Base-by-base conservation (phyloP, 768 basidiomycete species). In the Lactifluus echinatus region DNA sequence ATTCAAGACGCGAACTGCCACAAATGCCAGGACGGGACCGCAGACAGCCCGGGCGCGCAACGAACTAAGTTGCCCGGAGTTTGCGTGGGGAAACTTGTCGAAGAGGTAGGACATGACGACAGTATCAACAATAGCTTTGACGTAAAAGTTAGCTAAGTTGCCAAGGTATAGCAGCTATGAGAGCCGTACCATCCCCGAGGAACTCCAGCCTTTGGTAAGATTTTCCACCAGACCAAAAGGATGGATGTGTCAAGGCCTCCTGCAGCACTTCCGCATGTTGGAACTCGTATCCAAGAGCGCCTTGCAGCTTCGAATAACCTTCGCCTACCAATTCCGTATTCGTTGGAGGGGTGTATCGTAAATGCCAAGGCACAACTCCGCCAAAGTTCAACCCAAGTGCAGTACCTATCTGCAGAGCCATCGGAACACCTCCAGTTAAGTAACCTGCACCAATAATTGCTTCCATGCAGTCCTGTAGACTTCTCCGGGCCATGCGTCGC, bases 171-270 rank as follows among this genome's bases (percentile, higher is more conserved):
- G 50, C 40, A 29, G 47, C 43, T 34, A 53, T 34, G 55, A 39
- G 40, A 46, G 44, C 24, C 82, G 71, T 67, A 92, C 91, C 88
- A 67, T 95, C 93, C 31, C 93, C 93, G 2, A 95, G 76, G 64
- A 92, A 93, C 64, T 95, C 93, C 11, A 93, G 72, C 14, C 93
- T 80, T 60, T 95, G 87, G 69, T 94, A 94, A 2, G 87, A 89
- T 6, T 80, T 73, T 10, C 75, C 75, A 12, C 75, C 77, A 2
- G 69, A 69, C 10, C 76, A 73, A 63, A 88, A 88, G 0, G 89
- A 90, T 0, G 91, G 87, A 66, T 95, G 93, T 0, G 89, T 91
- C n/a, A 92, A 70, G 8, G 91, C 90, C 70, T 92, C 84, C 8
- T 87, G 65, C 2, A 94, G 70, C 15, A 89, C 69, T 47, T 77